Conservation (phyloP, 768 basidiomycete genomes). For the Sporobolomyces phaffii region DNA sequence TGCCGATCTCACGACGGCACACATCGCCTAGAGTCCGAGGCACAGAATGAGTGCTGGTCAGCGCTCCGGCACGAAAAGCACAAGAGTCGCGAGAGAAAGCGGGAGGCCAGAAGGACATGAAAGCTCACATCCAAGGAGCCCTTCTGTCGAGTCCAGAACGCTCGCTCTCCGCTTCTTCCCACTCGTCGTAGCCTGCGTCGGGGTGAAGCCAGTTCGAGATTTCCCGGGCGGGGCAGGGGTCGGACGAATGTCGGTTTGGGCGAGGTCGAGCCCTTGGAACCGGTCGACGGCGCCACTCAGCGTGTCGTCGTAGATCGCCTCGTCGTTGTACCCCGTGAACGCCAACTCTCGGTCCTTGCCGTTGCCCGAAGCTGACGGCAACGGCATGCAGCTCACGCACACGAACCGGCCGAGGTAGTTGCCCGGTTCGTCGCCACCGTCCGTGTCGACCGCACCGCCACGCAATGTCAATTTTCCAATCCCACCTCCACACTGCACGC, state of each 20-base stretch:
- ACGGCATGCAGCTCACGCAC: neutral
- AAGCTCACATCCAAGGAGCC: constrained; percentile 21
- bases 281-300: constrained; percentile 19
- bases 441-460: constrained; percentile 20
- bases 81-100: too few relatives aligned
- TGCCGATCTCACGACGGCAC: constrained; percentile 21
- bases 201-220: constrained; percentile 15
- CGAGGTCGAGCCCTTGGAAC: constrained; percentile 6
- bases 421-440: neutral
- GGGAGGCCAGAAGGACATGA: neutral
- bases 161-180: constrained; percentile 25
- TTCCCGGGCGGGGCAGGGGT: constrained; percentile 20
- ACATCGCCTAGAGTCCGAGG: constrained; percentile 22
- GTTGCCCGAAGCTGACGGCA: neutral
- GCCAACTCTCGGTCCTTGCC: neutral
- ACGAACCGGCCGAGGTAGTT: constrained; percentile 18
- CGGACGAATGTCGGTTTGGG: neutral
- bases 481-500: constrained; percentile 3
- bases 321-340: constrained; percentile 9
- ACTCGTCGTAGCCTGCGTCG: neutral
- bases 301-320: constrained; percentile 25
- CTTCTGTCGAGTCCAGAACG: constrained; percentile 11
- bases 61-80: too few relatives aligned
- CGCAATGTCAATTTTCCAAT: constrained; percentile 21
- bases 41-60: too few relatives aligned